These are phyloP conservation scores for Aspergillus ostianus DNA, from an alignment of 495 filamentous ascomycete genomes.

Conservation along the genomic window DNA sequence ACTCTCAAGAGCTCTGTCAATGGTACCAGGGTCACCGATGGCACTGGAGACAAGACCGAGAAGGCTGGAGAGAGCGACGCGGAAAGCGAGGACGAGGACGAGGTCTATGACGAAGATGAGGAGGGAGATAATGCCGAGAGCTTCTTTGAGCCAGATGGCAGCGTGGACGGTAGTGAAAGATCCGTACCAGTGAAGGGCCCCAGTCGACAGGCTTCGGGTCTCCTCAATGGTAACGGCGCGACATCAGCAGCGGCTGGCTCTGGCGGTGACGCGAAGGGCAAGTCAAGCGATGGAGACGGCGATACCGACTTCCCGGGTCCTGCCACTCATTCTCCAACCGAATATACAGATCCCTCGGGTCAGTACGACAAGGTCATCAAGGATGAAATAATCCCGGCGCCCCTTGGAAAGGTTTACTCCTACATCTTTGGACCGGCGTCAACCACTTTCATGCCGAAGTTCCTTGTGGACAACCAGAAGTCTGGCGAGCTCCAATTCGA, in stretches of 20 bases:
- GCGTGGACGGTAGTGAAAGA: conserved; percentile 58
- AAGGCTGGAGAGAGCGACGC: conserved; percentile 68
- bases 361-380: conserved; percentile 84
- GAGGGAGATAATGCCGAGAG: conserved; percentile 56
- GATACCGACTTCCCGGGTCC: conserved; percentile 81
- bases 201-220: conserved; percentile 65
- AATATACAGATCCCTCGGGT: conserved; percentile 69
- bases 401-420: conserved; percentile 88
- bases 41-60: conserved; percentile 85
- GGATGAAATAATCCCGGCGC: conserved; percentile 83
- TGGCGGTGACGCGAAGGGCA: conserved; percentile 48
- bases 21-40: conserved; percentile 75
- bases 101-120: conserved; percentile 77
- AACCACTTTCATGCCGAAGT: conserved; percentile 76
- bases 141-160: conserved; percentile 61
- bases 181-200: conserved; percentile 53
- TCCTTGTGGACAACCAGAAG: conserved; percentile 83
- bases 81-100: conserved; percentile 64
- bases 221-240: conserved; percentile 44
- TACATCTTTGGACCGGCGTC: conserved; percentile 82
- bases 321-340: conserved; percentile 75
- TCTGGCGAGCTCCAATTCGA: conserved; percentile 78
- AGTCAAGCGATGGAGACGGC: conserved; percentile 54
- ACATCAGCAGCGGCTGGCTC: conserved; percentile 22
- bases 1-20: conserved; percentile 84